Base-by-base conservation (phyloP, 345 rosid species). In the Bruguiera sexangula region DNA sequence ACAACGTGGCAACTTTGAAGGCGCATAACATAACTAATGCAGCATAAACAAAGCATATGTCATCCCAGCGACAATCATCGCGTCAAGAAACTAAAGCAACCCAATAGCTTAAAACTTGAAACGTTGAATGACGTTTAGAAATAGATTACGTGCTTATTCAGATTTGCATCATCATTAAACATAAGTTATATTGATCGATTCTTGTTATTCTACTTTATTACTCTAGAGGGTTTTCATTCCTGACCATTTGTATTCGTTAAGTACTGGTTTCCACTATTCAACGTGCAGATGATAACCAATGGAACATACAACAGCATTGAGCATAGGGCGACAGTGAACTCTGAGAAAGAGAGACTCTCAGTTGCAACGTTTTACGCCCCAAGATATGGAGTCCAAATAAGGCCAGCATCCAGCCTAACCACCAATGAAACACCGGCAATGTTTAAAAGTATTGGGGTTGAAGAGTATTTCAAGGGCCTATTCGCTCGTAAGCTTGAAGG, bases 241-340 rank as follows among this genome's bases (percentile, higher is more conserved):
- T 39, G 46, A 39, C 46, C 50, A 43, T 43, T 43, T 43, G 15
- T 3, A 43, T 13, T 11, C 3, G 18, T 13, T 13, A 13, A 43
- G 13, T 43, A 13, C 3, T 43, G 5, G 18, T 43, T 43, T 43
- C 50, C 50, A 16, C n/a, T 6, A 3, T 27, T 30, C 20, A 21
- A 1, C 22, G 27, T 48, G 43, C 73, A 82, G 89, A 84, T 87
- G 8, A 69, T 80, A 30, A 78, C 78, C 19, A 87, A 84, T 43
- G 82, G 92, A 61, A 64, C 39, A 8, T 85, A 81, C 37, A 64
- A 75, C 18, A 84, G 89, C 79, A 71, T 84, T 0, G 88, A 82
- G 75, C 87, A 82, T 69, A 69, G 87, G 10, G 88, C 77, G 19
- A 71, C 73, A 27, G 83, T 85, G 43, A 84, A 82, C 32, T 51